Conservation (phyloP, 2,329 filamentous ascomycete genomes). For the Ceratocystiopsis minuta region DNA sequence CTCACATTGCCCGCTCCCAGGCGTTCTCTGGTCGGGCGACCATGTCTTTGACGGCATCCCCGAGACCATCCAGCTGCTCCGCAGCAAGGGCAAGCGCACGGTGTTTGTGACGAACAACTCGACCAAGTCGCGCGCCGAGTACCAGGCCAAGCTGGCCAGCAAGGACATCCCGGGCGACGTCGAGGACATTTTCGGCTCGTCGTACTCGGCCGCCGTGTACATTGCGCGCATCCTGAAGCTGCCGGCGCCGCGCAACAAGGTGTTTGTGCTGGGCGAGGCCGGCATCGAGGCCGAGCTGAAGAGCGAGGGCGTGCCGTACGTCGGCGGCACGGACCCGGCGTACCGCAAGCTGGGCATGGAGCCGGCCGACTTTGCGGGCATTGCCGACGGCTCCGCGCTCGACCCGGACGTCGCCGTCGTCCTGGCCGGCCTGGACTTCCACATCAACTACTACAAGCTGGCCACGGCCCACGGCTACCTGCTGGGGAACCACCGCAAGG, state of each 20-base stretch:
- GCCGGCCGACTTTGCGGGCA: constrained; percentile 59
- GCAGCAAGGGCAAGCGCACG: constrained; percentile 71
- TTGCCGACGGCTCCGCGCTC: constrained; percentile 57
- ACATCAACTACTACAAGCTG: constrained; percentile 89
- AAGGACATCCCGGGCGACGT: constrained; percentile 64
- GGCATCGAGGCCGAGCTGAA: constrained; percentile 81
- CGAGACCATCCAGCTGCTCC: constrained; percentile 69
- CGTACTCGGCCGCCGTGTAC: constrained; percentile 90
- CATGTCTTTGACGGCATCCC: constrained; percentile 71
- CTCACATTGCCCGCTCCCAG: constrained; percentile 24
- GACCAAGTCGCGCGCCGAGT: constrained; percentile 84
- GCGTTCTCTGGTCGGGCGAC: constrained; percentile 92
- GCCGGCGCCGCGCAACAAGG: constrained; percentile 66
- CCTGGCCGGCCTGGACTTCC: constrained; percentile 78
- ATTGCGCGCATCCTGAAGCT: constrained; percentile 81
- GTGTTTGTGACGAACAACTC: constrained; percentile 99
- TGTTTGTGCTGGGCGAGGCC: constrained; percentile 80
- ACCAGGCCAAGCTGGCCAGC: constrained; percentile 72
- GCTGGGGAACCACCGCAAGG: constrained; percentile 32
- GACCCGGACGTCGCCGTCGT: constrained; percentile 85
- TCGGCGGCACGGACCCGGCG: constrained; percentile 71
- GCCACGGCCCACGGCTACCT: constrained; percentile 76
- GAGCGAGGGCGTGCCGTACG: constrained; percentile 58
- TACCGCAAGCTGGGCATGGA: constrained; percentile 56
- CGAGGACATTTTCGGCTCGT: constrained; percentile 90